Conservation (phyloP, 2,329 filamentous ascomycete species). For the Fusarium subtropicale region DNA sequence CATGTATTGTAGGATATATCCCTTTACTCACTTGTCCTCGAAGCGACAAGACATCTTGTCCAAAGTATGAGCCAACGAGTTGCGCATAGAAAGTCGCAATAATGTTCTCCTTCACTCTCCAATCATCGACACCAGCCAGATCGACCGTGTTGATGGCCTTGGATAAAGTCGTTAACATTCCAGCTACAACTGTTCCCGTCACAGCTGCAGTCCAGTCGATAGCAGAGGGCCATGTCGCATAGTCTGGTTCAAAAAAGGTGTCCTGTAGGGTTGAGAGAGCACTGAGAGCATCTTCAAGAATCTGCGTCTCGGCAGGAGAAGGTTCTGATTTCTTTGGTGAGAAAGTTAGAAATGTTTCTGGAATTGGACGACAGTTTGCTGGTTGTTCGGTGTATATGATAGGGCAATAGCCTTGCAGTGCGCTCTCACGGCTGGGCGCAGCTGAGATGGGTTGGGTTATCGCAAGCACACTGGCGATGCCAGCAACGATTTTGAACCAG, state of each 20-base stretch:
- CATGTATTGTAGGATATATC: accelerated
- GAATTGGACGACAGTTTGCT: slow-evolving; percentile 34
- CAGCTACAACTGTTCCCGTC: slow-evolving; percentile 81
- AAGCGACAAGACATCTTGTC: slow-evolving; percentile 81
- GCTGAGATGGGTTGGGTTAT: slow-evolving; percentile 19
- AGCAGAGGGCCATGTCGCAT: slow-evolving; percentile 83
- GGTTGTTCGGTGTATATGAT: slow-evolving; percentile 37
- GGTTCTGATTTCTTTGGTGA: slow-evolving; percentile 13
- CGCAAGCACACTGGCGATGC: slow-evolving; percentile 22
- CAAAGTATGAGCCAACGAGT: slow-evolving; percentile 82
- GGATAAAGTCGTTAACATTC: slow-evolving; percentile 77
- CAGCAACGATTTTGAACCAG: slow-evolving; percentile 24
- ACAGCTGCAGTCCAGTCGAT: slow-evolving; percentile 97
- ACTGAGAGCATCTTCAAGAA: slow-evolving; percentile 65
- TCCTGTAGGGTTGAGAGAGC: slow-evolving; percentile 82
- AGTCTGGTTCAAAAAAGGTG: slow-evolving; percentile 79
- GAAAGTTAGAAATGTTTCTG: slow-evolving; percentile 41
- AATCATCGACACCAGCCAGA: slow-evolving; percentile 52
- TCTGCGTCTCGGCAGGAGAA: slow-evolving; percentile 32
- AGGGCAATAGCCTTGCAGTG: slow-evolving; percentile 39
- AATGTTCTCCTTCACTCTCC: slow-evolving; percentile 76
- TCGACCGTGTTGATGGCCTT: slow-evolving; percentile 60
- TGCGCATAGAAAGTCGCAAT: slow-evolving; percentile 86
- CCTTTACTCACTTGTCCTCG: slow-evolving; percentile 63
- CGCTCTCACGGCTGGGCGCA: slow-evolving; percentile 20